Evolutionary conservation across 352 stramenopile species (phyloP).

Genomic region (Peronospora belbahrii): DNA sequence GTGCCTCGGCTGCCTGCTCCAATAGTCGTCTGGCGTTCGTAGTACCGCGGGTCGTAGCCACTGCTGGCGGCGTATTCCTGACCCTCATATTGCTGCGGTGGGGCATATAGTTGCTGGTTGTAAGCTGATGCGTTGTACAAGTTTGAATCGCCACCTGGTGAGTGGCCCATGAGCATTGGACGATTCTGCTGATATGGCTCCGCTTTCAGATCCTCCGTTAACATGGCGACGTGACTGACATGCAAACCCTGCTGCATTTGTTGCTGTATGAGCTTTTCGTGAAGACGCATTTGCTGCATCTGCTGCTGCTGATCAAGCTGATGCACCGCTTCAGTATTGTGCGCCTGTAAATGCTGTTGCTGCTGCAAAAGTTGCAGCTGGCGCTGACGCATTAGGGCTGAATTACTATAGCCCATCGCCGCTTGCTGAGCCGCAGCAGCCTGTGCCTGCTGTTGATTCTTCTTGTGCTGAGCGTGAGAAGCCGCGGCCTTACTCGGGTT

Average conservation of each 20-base stretch:
- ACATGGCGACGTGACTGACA: conserved; percentile 33
- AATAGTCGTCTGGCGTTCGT: conserved; percentile 24
- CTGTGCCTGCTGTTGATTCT: conserved; percentile 61
- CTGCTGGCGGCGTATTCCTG: conserved; percentile 22
- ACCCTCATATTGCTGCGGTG: conserved; percentile 28
- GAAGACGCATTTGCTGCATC: conserved; percentile 60
- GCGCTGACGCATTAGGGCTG: conserved; percentile 54
- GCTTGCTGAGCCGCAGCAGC: conserved; percentile 30
- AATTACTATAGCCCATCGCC: conserved; percentile 52
- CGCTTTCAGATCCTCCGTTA: conserved; percentile 31
- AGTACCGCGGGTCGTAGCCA: conserved; percentile 35
- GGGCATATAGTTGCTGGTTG: conserved; percentile 23
- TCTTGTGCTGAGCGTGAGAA: conserved; percentile 70
- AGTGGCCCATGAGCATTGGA: conserved; percentile 26
- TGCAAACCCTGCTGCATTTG: conserved; percentile 60
- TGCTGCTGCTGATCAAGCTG: conserved; percentile 70
- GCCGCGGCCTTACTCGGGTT: conserved; percentile 73
- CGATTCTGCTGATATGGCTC: conserved; percentile 32
- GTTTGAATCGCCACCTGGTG: conserved; percentile 23
- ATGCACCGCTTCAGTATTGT: conserved; percentile 51
- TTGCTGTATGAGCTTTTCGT: conserved; percentile 59
- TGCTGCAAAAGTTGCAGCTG: conserved; percentile 66
- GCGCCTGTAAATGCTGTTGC: conserved; percentile 59
- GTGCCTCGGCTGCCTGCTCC: conserved; percentile 14
- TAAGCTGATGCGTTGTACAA: conserved; percentile 30